Conservation (phyloP, 2,329 filamentous ascomycete genomes). For the Xylariaceae sp. region DNA sequence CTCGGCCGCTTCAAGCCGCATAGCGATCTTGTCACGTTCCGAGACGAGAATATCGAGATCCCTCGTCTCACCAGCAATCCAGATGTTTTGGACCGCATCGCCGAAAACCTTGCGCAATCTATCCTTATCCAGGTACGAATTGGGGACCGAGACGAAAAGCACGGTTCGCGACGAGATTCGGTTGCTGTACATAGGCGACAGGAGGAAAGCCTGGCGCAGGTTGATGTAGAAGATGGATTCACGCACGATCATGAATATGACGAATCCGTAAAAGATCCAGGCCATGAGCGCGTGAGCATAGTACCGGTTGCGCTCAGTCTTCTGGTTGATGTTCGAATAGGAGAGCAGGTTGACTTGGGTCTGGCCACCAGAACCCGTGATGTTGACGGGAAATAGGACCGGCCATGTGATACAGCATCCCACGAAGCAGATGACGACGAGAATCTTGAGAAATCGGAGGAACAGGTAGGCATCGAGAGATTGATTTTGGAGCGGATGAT, state of each 20-base stretch:
- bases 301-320: constrained; percentile 54
- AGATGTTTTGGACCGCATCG: constrained; percentile 72
- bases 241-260: constrained; percentile 81
- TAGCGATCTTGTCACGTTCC: constrained; percentile 72
- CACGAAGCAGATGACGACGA: constrained; percentile 71
- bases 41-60: constrained; percentile 76
- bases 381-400: constrained; percentile 78
- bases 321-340: constrained; percentile 66
- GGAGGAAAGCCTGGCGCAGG: constrained; percentile 83
- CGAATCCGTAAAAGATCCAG: constrained; percentile 80
- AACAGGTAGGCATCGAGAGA: constrained; percentile 90
- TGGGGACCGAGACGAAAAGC: constrained; percentile 79
- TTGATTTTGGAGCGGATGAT: constrained; percentile 80
- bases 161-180: constrained; percentile 88
- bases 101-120: constrained; percentile 78
- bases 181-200: constrained; percentile 76
- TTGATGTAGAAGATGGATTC: constrained; percentile 92
- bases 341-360: constrained; percentile 70
- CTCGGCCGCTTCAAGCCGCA: constrained; percentile 81
- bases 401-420: constrained; percentile 84
- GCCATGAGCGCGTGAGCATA: constrained; percentile 78
- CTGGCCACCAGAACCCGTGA: constrained; percentile 64
- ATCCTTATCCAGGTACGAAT: constrained; percentile 69
- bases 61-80: constrained; percentile 73
- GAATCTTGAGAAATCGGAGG: constrained; percentile 77